Evolutionary conservation across 176 grass and related monocot genomes (phyloP), one percentile per base, ranked within the genome.

Genomic region (Themeda triandra): DNA sequence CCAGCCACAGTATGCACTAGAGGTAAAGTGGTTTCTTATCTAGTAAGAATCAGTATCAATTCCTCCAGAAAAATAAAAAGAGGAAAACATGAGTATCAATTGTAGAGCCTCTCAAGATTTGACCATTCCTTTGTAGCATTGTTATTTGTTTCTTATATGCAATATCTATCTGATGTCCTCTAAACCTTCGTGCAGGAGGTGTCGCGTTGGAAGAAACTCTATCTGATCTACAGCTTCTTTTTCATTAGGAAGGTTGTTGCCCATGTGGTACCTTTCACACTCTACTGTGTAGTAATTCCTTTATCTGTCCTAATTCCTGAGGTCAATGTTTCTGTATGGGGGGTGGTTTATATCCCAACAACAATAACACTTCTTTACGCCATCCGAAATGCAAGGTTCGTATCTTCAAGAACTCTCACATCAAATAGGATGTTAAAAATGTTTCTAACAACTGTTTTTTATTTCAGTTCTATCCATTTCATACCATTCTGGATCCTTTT

Each of bases 201-300:
- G 13, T 90, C 96, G 30, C 35, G 90, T 71, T 99, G 87, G 93
- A 89, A 80, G 93, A 99, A 93, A 78, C 79, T 95, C 76, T 90
- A 96, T 87, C 78, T 99, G 48, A 74, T 92, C 81, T 99, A 98
- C 96, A 98, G 87, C 82, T 98, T 98, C 89, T 98, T 98, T 90
- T 95, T 98, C 71, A 86, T 98, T 66, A 95, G 96, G 81, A 98
- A 98, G 83, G 40, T 91, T 82, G 88, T 98, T 59, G 85, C 96
- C 14, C 93, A 98, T 85, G 60, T 90, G 51, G 93, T 95, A 51
- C 91, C 96, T 74, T 98, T 98, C 86, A 70, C 85, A 58, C 89
- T 98, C 8, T 98, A 95, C 77, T 98, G 93, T 85, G 66, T 98
- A 75, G 86, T 94, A 72, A 86, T 98, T 58, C 96, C 96, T 41